Evolutionary conservation across 129 eudicot species (phyloP), one percentile per base, ranked within the genome.

Genomic region (Glebionis coronaria): DNA sequence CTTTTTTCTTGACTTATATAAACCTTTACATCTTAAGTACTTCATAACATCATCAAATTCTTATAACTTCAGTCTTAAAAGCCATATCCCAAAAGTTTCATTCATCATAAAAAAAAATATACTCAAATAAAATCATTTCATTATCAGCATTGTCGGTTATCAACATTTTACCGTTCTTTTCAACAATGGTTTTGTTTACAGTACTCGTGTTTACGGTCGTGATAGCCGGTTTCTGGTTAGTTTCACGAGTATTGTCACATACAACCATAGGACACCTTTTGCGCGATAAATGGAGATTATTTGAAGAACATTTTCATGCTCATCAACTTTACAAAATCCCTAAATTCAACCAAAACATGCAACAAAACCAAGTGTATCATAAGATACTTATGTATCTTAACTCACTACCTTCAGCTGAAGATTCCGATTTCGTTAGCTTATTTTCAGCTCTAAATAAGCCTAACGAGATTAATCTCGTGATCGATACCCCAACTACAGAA

Each of bases 261-360:
- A 76, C 88, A 1, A 56, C 83, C 2, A n/a, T 72, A 20, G 73
- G 82, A 9, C 80, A 81, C 15, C 25, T 78, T 5, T 44, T 87
- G 16, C 77, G 65, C 58, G 76, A 76, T 42, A 70, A 75, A 74
- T 88, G 82, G 85, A 66, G 78, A 29, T 35, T 56, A 1, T n/a
- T 92, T 2, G 76, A 77, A 19, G 96, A 92, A 14, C 62, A 58
- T 20, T 88, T 76, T 63, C 95, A 88, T 52, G 88, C 77, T 0
- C 83, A 83, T 19, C 98, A 92, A 71, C 51, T 76, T 14, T 87
- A 88, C 87, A 88, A 79, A 63, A 82, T 92, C 70, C 98, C 98
- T 8, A 80, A 74, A 79, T 92, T 92, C 87, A 88, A 92, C 68
- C 79, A 80, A 3, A 76, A 85, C 76, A 84, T 79, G 89, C 98